These are phyloP conservation scores for Malassezia pachydermatis DNA, from an alignment of 1,284 basidiomycete genomes.

Conservation along the genomic window DNA sequence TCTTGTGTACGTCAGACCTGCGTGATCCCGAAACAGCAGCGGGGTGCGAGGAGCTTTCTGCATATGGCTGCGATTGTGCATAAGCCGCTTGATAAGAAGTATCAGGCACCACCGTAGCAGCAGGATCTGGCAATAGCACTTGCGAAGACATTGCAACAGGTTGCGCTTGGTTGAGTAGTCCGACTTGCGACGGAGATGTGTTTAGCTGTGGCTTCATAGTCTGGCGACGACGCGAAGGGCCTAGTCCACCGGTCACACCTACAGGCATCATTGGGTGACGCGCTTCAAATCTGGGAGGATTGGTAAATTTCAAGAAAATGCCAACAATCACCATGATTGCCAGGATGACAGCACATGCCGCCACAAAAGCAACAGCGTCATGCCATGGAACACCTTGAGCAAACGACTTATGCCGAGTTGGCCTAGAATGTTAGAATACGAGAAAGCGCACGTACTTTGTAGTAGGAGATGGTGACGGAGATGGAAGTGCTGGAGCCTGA, in stretches of 20 bases:
- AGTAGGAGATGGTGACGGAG: not conserved
- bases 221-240: too few species aligned
- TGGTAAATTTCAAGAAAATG: slow-evolving; percentile 1
- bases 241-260: too few species aligned
- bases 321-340: not conserved
- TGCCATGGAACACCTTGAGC: not conserved
- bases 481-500: not conserved
- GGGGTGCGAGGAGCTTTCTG: too few species aligned
- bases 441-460: not conserved
- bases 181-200: not conserved
- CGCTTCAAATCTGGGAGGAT: slow-evolving; percentile 12
- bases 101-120: too few species aligned
- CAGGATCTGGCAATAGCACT: not conserved
- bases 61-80: too few species aligned
- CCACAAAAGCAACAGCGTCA: slow-evolving; percentile 5
- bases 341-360: slow-evolving; percentile 1
- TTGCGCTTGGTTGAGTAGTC: not conserved
- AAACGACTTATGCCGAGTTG: not conserved
- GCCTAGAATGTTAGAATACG: not conserved
- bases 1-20: too few species aligned
- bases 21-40: too few species aligned
- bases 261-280: too few species aligned
- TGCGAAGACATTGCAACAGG: slow-evolving; percentile 1
- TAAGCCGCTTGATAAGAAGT: too few species aligned
- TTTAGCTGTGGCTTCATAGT: too few species aligned